Evolutionary conservation across 177 flowering plant genomes (phyloP).

Genomic region (Vitis hybrid): DNA sequence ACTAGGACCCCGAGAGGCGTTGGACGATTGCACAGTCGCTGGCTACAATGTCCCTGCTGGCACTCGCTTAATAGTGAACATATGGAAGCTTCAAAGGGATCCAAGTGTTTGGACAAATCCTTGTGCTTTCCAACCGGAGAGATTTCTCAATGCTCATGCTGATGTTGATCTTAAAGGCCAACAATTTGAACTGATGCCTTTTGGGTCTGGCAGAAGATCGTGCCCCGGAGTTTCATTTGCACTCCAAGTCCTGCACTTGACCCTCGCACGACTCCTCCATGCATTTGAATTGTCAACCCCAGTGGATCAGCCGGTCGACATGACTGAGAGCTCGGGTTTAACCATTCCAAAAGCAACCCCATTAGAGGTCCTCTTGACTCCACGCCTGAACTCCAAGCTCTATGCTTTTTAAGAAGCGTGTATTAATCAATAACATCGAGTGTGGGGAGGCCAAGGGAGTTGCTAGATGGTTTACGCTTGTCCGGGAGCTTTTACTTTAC

Average conservation of each 20-base stretch:
- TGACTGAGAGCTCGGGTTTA: background rate
- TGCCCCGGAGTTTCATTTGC: background rate
- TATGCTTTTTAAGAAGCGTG: background rate
- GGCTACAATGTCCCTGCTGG: slow-evolving; percentile 26
- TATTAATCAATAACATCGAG: too few species aligned
- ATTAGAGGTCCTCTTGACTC: slow-evolving; percentile 1
- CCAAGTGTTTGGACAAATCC: slow-evolving; percentile 8
- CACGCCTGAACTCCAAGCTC: background rate
- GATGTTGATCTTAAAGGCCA: background rate
- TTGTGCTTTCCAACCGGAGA: slow-evolving; percentile 12
- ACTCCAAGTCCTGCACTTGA: background rate
- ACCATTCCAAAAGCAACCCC: background rate
- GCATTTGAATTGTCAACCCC: background rate
- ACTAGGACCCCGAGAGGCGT: slow-evolving; percentile 15
- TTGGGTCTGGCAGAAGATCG: background rate
- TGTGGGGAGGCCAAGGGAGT: too few species aligned
- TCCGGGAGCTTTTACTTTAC: too few species aligned
- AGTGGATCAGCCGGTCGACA: background rate
- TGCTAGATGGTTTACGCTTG: too few species aligned
- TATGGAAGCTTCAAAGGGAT: slow-evolving; percentile 19
- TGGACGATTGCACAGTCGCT: slow-evolving; percentile 25
- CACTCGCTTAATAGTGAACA: slow-evolving; percentile 25
- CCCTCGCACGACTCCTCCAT: background rate
- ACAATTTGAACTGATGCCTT: background rate
- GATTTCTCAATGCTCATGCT: background rate